Evolutionary conservation across 495 filamentous ascomycete species (phyloP), one percentile per base, ranked within the genome.

Genomic region (Margaritispora aquatica): DNA sequence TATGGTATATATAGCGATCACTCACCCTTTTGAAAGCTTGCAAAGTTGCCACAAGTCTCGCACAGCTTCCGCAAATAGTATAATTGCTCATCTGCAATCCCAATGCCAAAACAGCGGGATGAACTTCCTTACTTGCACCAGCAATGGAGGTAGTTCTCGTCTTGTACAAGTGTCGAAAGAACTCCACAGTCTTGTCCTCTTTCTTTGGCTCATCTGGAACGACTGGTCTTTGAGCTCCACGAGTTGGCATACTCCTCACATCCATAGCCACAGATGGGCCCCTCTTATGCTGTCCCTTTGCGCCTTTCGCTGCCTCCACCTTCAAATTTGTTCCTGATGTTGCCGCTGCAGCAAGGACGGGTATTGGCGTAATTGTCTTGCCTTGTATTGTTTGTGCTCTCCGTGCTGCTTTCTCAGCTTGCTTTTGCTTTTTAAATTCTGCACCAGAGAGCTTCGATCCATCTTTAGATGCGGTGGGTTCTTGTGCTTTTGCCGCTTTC

Each of bases 61-160:
- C 88, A 68, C 86, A 96, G 67, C 90, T 95, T 41, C 96, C 95
- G 63, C 89, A 92, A 51, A 98, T 82, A 5, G 84, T 80, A 73
- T 96, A 96, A 55, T 86, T 88, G 63, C 88, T 87, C 79, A 97
- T 90, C 72, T 97, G 90, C 65, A 96, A 79, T 1, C 93, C 94
- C 22, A 97, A 74, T 0, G 89, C 84, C 58, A 96, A 73, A 9
- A 97, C 85, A 0, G 90, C 85, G 1, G 92, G 91, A 68, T 98
- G 92, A 20, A 98, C 87, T 66, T 97, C 92, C 68, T 93, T 94
- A 27, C 84, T 80, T 13, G 88, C 89, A 22, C 88, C 88, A 1
- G 85, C 84, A 26, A 92, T 75, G 7, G 83, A 84, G 54, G 87
- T 88, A 57, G 85, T 78, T 62, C 87, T 83, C 36, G 88, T 81